Evolutionary conservation across 2,329 filamentous ascomycete genomes (phyloP), one percentile per base, ranked within the genome.

Genomic region (Xylariomycetidae sp.): DNA sequence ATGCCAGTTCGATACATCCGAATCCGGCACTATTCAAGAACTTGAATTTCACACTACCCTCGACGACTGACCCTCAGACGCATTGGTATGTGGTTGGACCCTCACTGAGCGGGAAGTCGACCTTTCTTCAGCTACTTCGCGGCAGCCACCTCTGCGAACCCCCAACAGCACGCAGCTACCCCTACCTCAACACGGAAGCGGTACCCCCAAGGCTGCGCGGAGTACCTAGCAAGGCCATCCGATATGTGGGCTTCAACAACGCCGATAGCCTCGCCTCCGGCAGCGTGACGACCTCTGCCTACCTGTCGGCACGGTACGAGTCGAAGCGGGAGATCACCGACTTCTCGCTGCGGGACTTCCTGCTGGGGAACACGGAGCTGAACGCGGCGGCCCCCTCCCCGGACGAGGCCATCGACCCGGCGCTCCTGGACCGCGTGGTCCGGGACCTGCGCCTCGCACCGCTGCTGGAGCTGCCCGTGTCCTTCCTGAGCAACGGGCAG

Each of bases 401-500:
- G 1, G 68, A 73, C 5, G 69, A 65, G 8, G 50, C 61, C 5
- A 60, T 73, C 2, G 69, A 78, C 26, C 49, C 62, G 16, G 45
- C 59, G 4, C 58, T 76, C 0, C 58, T 94, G 24, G 58, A 70
- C 10, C 68, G 73, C 7, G 77, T 95, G 0, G 73, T 88, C 12
- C 54, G 56, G 6, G 82, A 93, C 47, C 63, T 98, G 35, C 73
- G 74, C 31, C 65, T 98, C 10, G 65, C 70, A 0, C 65, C 71
- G 7, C 66, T 96, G 28, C 64, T 93, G 1, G 72, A 83, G 24
- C 81, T 95, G 54, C 89, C 90, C 0, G 85, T 96, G 6, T 76
- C 85, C 16, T 94, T 92, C 56, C 63, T 98, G 34, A 95, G 88
- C 56, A 95, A 96, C 58, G 92, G 92, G 0, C 92, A 98, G 60